Evolutionary conservation across 1,139 yeast genomes (phyloP).

Genomic region (Scheffersomyces titani): DNA sequence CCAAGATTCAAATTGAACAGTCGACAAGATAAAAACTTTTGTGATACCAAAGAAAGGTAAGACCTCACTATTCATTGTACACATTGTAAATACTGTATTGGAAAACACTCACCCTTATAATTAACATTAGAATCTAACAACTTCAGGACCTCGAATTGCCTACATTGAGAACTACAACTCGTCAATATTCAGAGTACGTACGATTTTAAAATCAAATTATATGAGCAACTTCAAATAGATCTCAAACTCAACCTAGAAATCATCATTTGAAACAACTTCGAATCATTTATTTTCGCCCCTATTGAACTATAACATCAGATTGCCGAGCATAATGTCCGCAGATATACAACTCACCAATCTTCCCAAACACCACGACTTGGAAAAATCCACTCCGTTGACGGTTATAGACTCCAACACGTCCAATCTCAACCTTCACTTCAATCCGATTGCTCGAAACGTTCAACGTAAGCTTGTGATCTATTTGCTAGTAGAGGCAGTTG

Average conservation of each 20-base stretch:
- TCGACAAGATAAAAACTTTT: too few species aligned
- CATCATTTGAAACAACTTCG: not conserved
- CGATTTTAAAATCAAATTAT: too few species aligned
- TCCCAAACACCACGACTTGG: conserved; percentile 8
- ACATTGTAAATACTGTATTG: too few species aligned
- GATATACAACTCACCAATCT: conserved; percentile 1
- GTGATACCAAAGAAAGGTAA: not conserved
- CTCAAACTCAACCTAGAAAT: not conserved
- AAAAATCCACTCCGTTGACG: conserved; percentile 9
- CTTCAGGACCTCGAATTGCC: not conserved
- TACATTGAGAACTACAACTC: not conserved
- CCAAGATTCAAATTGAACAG: not conserved
- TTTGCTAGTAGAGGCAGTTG: conserved; percentile 24
- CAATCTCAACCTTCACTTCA: conserved; percentile 4
- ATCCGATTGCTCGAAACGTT: conserved; percentile 1
- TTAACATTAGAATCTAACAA: not conserved
- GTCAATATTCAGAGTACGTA: not conserved
- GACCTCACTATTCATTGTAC: not conserved
- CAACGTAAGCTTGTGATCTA: conserved; percentile 6
- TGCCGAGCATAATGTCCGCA: not conserved
- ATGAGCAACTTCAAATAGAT: not conserved
- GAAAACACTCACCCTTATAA: not conserved
- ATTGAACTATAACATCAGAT: not conserved
- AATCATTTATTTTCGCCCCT: not conserved
- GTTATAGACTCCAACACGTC: conserved; percentile 8